Percentiles rank a stretch among this genome's conserved stretches.
Evolutionary conservation across 2,329 filamentous ascomycete genomes (phyloP).

Genomic region (Phialemonium atrogriseum): DNA sequence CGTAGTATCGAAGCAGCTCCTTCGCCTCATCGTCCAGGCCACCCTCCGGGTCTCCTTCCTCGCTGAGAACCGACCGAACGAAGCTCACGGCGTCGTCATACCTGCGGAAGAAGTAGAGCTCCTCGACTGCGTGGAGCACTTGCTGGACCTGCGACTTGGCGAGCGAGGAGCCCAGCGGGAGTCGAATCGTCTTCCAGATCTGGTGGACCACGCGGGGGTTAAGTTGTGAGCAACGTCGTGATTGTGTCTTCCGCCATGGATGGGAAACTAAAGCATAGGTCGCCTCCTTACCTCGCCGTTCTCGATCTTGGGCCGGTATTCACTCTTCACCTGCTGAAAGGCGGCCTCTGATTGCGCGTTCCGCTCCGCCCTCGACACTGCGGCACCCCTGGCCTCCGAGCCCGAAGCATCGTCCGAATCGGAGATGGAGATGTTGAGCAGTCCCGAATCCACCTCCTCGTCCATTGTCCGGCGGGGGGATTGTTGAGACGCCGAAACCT

Average conservation of each 20-base stretch:
- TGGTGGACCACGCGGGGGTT: too few relatives aligned
- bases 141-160: constrained; percentile 41
- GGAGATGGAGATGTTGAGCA: constrained; percentile 33
- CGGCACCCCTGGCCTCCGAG: constrained; percentile 3
- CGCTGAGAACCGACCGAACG: constrained; percentile 23
- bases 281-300: constrained; percentile 48
- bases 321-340: constrained; percentile 35
- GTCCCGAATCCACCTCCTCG: constrained; percentile 24
- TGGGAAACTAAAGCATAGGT: too few relatives aligned
- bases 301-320: constrained; percentile 41
- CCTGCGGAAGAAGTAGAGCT: constrained; percentile 45
- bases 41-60: constrained; percentile 15
- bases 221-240: too few relatives aligned
- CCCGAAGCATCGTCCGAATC: constrained; percentile 23
- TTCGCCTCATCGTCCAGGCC: constrained; percentile 36
- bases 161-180: constrained; percentile 29
- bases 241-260: too few relatives aligned
- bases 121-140: constrained; percentile 47
- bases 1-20: constrained; percentile 31
- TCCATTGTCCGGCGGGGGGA: constrained; percentile 16
- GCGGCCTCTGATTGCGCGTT: constrained; percentile 38
- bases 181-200: constrained; percentile 33
- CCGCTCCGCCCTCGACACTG: constrained; percentile 13
- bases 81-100: constrained; percentile 38
- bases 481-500: too few relatives aligned